Conservation (phyloP, 2,329 filamentous ascomycete species). For the Cercospora zeae-maydis region DNA sequence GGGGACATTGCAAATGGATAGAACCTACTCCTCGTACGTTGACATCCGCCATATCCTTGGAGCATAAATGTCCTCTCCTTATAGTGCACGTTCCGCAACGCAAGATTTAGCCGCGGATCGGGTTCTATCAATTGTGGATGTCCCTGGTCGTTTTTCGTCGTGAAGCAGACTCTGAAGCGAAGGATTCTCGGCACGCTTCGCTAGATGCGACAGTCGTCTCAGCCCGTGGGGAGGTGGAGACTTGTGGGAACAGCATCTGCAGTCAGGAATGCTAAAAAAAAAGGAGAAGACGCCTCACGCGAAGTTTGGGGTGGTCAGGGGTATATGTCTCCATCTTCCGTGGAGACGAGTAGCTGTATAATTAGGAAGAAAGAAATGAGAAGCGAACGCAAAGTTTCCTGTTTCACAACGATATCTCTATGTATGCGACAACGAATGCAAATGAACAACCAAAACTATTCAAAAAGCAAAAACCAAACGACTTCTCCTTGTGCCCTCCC, state of each 20-base stretch:
- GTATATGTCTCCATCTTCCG: too few species aligned
- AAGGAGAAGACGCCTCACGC: neutral
- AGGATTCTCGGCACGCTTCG: neutral
- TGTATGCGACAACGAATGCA: conserved; percentile 41
- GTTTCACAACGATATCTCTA: conserved; percentile 21
- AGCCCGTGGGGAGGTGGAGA: neutral
- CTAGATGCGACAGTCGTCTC: neutral
- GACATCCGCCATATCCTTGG: too few species aligned
- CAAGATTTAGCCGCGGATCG: too few species aligned
- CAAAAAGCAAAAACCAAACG: conserved; percentile 35
- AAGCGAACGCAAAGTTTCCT: neutral
- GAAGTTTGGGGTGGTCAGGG: neutral
- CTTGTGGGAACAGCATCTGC: neutral
- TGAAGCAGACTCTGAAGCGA: neutral
- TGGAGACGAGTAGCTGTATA: neutral
- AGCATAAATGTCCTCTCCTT: too few species aligned
- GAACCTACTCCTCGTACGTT: too few species aligned
- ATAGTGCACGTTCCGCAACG: too few species aligned
- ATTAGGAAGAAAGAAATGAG: neutral
- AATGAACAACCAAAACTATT: conserved; percentile 33
- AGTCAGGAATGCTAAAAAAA: neutral
- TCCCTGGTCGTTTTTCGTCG: neutral
- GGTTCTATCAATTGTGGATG: too few species aligned
- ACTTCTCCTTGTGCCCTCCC: conserved; percentile 48
- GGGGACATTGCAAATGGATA: too few species aligned